Evolutionary conservation across 495 filamentous ascomycete species (phyloP), one percentile per base, ranked within the genome.

Genomic region (Mycothermus thermophilus): DNA sequence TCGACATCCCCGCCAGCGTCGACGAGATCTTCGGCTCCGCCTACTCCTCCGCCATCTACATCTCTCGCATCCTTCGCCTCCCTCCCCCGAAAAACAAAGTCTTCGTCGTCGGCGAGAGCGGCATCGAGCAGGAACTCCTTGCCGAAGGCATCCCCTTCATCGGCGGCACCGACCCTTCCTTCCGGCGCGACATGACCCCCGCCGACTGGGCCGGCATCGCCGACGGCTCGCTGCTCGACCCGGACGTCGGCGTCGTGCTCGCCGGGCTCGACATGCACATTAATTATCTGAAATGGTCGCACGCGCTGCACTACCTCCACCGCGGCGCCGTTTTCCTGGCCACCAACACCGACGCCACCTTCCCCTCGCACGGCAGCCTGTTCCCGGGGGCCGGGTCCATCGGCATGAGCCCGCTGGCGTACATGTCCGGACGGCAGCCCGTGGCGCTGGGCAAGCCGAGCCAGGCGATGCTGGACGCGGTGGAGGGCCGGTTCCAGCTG

Each of bases 381-480:
- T 96, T 96, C 60, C 88, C 86, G 4, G 90, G 90, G 6, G 92
- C 92, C 3, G 90, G 92, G 0, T 72, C 80, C 7, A n/a, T n/a
- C n/a, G n/a, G n/a, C n/a, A 79, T 86, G 42, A 76, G 77, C 32
- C 83, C 87, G 5, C 56, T 99, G 33, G 66, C 76, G 27, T 79
- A 79, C 54, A 87, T 88, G 75, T 63, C 48, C 8, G 75, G 69
- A 5, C 49, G 71, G 58, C 62, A 79, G 47, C 85, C 88, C 1
- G 50, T 83, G 22, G 74, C 82, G 5, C 57, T 95, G 28, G 90
- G 90, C 8, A 99, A 99, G 59, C 92, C 90, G 4, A 93, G 83
- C 44, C 83, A 93, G 63, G 87, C 86, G 8, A 96, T 97, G 90
- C 93, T 97, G 90, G 87, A 95, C 60, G 83, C 92, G 5, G 80